Evolutionary conservation across 371 early-diverging fungal genomes (phyloP).

Genomic region (Batrachochytrium dendrobatidis): DNA sequence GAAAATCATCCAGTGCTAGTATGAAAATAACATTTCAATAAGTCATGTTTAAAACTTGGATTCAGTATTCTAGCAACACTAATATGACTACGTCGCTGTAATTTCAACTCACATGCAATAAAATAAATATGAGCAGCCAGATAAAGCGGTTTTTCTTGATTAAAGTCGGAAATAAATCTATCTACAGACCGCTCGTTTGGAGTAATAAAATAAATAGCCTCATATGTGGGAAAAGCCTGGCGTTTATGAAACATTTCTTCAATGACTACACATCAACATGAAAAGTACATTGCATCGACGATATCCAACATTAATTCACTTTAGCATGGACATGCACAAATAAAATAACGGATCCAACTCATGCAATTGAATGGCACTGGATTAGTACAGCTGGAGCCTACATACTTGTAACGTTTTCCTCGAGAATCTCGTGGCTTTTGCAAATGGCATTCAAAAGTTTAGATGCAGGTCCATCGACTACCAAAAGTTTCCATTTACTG

Average conservation of each 20-base stretch:
- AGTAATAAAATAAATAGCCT: conserved; percentile 89
- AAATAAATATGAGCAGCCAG: conserved; percentile 41
- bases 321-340: too few relatives aligned
- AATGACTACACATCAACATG: conserved; percentile 35
- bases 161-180: conserved; percentile 78
- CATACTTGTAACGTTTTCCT: conserved; percentile 87
- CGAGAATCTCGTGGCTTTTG: conserved; percentile 87
- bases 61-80: background rate
- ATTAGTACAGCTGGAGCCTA: conserved; percentile 29
- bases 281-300: too few relatives aligned
- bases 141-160: conserved; percentile 31
- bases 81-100: background rate
- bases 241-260: conserved; percentile 79
- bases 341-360: too few relatives aligned
- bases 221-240: conserved; percentile 77
- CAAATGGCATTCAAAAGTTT: conserved; percentile 80
- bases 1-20: conserved; percentile 30
- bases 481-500: conserved; percentile 72
- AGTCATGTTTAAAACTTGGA: background rate
- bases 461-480: conserved; percentile 77
- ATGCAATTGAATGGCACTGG: too few relatives aligned
- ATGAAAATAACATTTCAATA: background rate
- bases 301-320: too few relatives aligned
- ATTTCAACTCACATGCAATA: conserved; percentile 22
- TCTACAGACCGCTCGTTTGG: conserved; percentile 70